Percentiles rank a stretch among this genome's conserved stretches.
Evolutionary conservation across 352 stramenopile genomes (phyloP).

Genomic region (Globisporangium megalacanthum): DNA sequence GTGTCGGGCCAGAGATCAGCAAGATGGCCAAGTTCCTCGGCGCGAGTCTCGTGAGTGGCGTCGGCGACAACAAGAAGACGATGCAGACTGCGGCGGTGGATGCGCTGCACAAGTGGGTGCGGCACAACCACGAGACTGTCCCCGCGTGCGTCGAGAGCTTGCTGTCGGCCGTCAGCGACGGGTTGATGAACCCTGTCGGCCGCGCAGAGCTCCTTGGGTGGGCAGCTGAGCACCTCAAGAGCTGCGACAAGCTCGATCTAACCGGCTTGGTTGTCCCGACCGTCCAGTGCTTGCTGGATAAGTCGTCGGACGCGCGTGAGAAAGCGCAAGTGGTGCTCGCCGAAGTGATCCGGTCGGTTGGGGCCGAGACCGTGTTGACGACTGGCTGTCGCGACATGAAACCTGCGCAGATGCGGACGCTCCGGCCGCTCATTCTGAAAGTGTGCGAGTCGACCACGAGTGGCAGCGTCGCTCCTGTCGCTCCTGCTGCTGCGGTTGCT

Average conservation of each 20-base stretch:
- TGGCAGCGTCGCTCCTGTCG: constrained; percentile 7
- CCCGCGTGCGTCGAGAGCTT: constrained; percentile 66
- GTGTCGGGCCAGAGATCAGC: constrained; percentile 63
- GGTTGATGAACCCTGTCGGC: constrained; percentile 69
- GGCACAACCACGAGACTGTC: constrained; percentile 65
- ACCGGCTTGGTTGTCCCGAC: constrained; percentile 57
- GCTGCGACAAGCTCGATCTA: constrained; percentile 65
- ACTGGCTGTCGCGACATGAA: constrained; percentile 78
- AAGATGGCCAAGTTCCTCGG: constrained; percentile 84
- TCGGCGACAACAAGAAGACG: constrained; percentile 86
- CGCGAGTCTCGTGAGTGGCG: constrained; percentile 55
- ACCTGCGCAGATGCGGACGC: constrained; percentile 76
- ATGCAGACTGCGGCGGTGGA: constrained; percentile 80
- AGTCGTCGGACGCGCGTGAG: constrained; percentile 75
- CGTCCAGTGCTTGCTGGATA: constrained; percentile 81
- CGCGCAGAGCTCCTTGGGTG: constrained; percentile 72
- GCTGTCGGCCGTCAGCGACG: constrained; percentile 59
- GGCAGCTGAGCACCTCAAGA: constrained; percentile 60
- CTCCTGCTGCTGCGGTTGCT: constrained; percentile 4
- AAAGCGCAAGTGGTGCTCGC: constrained; percentile 73
- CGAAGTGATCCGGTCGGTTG: constrained; percentile 80
- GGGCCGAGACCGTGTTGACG: constrained; percentile 64
- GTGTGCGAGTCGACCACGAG: constrained; percentile 38
- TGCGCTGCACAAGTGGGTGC: constrained; percentile 80
- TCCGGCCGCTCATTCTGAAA: constrained; percentile 84